These are phyloP conservation scores for Hericium erinaceus DNA, from an alignment of 768 basidiomycete species.

Conservation along the genomic window DNA sequence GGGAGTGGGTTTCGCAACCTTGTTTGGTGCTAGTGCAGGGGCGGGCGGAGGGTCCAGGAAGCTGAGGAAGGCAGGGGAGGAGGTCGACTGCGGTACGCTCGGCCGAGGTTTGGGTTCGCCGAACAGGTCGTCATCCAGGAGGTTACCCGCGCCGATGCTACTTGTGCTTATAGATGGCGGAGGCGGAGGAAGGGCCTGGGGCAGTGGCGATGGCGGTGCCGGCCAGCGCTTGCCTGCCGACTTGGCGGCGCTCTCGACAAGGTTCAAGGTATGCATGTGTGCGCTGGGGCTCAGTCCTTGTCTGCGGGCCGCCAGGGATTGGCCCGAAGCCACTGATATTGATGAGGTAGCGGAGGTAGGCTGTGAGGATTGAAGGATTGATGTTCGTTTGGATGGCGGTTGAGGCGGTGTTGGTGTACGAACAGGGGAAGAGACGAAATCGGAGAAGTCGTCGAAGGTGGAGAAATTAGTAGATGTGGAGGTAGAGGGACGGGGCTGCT, in stretches of 20 bases:
- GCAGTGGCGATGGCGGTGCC: constrained; percentile 37
- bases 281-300: constrained; percentile 32
- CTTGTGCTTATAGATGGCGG: constrained; percentile 5
- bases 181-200: constrained; percentile 31
- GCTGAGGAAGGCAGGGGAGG: background rate
- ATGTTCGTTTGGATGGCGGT: constrained; percentile 13
- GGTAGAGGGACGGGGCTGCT: background rate
- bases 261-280: constrained; percentile 47
- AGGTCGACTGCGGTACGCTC: background rate
- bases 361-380: background rate
- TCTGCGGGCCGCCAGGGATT: constrained; percentile 13
- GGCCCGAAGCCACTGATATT: background rate
- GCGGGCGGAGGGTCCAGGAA: background rate
- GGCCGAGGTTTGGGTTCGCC: constrained; percentile 6
- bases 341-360: too few species aligned
- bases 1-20: background rate
- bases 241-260: constrained; percentile 49
- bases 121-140: constrained; percentile 16
- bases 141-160: constrained; percentile 16
- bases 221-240: constrained; percentile 33
- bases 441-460: constrained; percentile 37
- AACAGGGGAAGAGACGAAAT: constrained; percentile 32
- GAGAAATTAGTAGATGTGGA: constrained; percentile 9
- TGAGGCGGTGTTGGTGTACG: constrained; percentile 22
- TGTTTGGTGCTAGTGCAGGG: background rate